These are phyloP conservation scores for Amanita rubescens DNA, from an alignment of 768 basidiomycete species.

Conservation along the genomic window DNA sequence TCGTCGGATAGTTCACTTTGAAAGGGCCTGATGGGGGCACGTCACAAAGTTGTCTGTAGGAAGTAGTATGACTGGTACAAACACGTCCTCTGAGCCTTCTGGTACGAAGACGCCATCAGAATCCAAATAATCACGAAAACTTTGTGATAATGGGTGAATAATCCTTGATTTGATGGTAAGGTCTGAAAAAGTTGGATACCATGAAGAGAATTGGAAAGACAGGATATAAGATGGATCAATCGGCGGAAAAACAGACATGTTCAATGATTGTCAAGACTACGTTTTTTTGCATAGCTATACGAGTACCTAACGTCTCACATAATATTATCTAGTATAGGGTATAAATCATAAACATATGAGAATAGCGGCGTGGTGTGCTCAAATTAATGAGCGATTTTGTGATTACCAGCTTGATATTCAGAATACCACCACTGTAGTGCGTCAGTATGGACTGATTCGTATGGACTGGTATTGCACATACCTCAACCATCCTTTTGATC, in stretches of 20 bases:
- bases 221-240: slow-evolving; percentile 47
- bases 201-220: slow-evolving; percentile 76
- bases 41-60: slow-evolving; percentile 2
- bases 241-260: slow-evolving; percentile 39
- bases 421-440: slow-evolving; percentile 38
- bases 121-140: slow-evolving; percentile 67
- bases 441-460: too few relatives aligned
- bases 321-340: not conserved
- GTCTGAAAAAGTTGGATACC: slow-evolving; percentile 67
- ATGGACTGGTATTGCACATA: slow-evolving; percentile 27
- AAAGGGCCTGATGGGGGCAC: slow-evolving; percentile 31
- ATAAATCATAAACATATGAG: not conserved
- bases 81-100: slow-evolving; percentile 74
- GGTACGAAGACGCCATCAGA: slow-evolving; percentile 84
- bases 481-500: slow-evolving; percentile 68
- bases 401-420: slow-evolving; percentile 31
- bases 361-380: not conserved
- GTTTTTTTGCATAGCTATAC: too few relatives aligned
- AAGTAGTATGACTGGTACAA: slow-evolving; percentile 20
- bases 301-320: not conserved
- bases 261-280: not conserved
- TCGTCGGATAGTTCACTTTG: slow-evolving; percentile 56
- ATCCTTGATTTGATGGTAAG: slow-evolving; percentile 67
- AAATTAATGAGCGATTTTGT: slow-evolving; percentile 31
- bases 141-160: slow-evolving; percentile 55